Conservation (phyloP, 768 basidiomycete species). For the Crucibulum laeve region DNA sequence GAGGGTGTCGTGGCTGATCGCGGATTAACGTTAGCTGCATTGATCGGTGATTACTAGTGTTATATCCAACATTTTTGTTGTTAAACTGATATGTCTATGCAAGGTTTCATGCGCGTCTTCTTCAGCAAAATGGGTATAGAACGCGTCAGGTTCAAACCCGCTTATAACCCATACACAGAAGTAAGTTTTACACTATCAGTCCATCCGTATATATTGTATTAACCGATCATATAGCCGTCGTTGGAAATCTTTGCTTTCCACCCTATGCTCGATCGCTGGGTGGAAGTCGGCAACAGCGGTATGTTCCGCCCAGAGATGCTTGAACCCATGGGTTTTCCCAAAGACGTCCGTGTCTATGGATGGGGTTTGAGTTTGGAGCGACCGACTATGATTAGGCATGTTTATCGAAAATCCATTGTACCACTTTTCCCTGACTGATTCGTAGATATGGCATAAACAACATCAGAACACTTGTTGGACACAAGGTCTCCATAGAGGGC, state of each 20-base stretch:
- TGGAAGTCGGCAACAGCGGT: constrained; percentile 97
- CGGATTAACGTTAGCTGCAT: constrained; percentile 86
- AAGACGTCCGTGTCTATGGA: constrained; percentile 93
- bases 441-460: constrained; percentile 93
- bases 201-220: background rate
- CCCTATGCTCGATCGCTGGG: constrained; percentile 89
- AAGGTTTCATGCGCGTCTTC: constrained; percentile 98
- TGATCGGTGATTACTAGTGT: constrained; percentile 67
- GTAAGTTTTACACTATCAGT: constrained; percentile 27
- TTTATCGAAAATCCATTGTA: constrained; percentile 4
- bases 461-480: constrained; percentile 93
- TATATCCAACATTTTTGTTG: background rate
- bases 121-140: constrained; percentile 97
- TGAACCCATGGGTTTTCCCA: constrained; percentile 97
- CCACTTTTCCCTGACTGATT: constrained; percentile 1
- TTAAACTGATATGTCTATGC: background rate
- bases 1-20: constrained; percentile 98
- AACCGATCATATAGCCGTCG: constrained; percentile 59
- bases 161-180: constrained; percentile 98
- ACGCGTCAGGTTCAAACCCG: constrained; percentile 94
- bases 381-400: constrained; percentile 97
- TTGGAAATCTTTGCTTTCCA: constrained; percentile 99
- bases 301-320: constrained; percentile 99
- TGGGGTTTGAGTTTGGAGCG: constrained; percentile 95
- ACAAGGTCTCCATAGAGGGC: constrained; percentile 89